Conservation (phyloP, 1,284 basidiomycete genomes). For the Melampsora americana region DNA sequence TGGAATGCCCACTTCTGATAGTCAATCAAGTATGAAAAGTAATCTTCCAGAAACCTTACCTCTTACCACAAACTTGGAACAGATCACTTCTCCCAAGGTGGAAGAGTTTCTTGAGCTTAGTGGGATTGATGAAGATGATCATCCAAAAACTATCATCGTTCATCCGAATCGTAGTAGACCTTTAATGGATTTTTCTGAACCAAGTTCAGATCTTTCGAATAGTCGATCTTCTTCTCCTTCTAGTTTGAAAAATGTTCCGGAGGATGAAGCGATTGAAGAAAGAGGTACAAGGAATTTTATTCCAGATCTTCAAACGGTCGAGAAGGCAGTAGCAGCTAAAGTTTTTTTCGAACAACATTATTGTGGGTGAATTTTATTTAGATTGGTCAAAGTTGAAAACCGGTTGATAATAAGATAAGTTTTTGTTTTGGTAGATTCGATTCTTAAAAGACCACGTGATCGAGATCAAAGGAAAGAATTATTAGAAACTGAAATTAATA, state of each 20-base stretch:
- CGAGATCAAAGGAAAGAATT: conserved; percentile 77
- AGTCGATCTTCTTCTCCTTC: neutral
- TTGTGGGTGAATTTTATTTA: conserved; percentile 54
- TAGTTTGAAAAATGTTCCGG: neutral
- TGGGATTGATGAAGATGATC: neutral
- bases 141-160: conserved; percentile 60
- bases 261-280: conserved; percentile 14
- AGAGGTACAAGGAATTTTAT: conserved; percentile 56
- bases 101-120: neutral
- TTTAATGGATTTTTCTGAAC: conserved; percentile 48
- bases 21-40: neutral
- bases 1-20: neutral
- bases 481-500: conserved; percentile 80
- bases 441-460: conserved; percentile 64
- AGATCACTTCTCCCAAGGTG: neutral
- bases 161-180: conserved; percentile 72
- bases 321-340: conserved; percentile 84
- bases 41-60: neutral
- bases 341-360: conserved; percentile 97
- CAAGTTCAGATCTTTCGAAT: conserved; percentile 39
- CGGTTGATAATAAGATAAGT: too few species aligned
- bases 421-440: conserved; percentile 58
- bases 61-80: neutral
- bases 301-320: conserved; percentile 82
- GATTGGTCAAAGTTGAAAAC: conserved; percentile 35